Base-by-base conservation (phyloP, 2,329 filamentous ascomycete species). In the Aspergillus thermomutatus region DNA sequence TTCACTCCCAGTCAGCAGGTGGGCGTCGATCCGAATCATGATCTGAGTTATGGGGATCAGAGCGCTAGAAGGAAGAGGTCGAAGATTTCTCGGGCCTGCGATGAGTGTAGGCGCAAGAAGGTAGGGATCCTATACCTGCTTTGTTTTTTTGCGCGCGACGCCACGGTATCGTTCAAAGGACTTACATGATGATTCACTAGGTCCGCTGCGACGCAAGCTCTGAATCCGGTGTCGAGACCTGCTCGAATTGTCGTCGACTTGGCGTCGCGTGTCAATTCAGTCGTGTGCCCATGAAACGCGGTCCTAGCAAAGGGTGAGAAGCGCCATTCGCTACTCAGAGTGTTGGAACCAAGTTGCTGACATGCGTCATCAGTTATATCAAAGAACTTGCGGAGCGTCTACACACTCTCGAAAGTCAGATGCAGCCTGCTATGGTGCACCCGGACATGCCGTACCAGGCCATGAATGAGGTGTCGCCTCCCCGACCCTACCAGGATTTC, bases 301-400 rank as follows among this genome's bases (percentile, higher is more conserved):
- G 92, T 1, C 91, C 92, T 2, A 94, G 89, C 69, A 96, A 96
- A 82, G 92, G 92, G 82, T 90, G 81, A 66, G 63, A 61, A 27
- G 10, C 53, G 54, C 46, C 45, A 11, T 53, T 49, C 37, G 27
- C 3, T 17, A 2, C 4, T 41, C 27, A 31, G 9, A 14, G 8
- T 14, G 26, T 9, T 49, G 27, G 19, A 55, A 57, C 55, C 49
- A 57, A 47, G 45, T 28, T 23, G 58, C 66, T 70, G 48, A 70
- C 60, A 55, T 49, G 49, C 19, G 49, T 48, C 58, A 27, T 52
- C 66, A 90, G 87, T 17, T 96, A 96, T 66, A 96, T 96, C 72
- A 96, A 95, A 71, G 91, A 96, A 72, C 82, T 96, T 23, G 91
- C 91, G 25, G 91, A 96, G 69, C 82, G 92, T 26, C 86, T 96